Conservation (phyloP, 345 rosid genomes). For the Rhizophora mangle region DNA sequence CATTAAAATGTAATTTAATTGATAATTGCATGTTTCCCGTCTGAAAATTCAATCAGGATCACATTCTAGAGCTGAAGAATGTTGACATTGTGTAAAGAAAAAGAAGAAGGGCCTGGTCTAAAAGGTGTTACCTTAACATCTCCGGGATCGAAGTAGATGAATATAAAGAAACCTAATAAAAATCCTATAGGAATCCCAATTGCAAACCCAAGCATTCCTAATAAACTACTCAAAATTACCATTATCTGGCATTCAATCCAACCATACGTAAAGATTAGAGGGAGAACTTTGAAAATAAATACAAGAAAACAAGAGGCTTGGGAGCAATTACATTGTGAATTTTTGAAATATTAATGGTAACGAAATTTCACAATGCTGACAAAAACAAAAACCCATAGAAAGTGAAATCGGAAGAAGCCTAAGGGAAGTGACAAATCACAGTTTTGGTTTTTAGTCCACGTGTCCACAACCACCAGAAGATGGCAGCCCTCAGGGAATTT, state of each 20-base stretch:
- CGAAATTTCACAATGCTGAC: neutral
- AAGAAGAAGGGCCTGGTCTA: neutral
- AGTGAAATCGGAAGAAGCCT: slow-evolving; percentile 7
- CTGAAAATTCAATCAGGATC: too few species aligned
- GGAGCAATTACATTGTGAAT: too few species aligned
- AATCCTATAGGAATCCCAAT: slow-evolving; percentile 40
- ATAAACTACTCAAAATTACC: slow-evolving; percentile 33
- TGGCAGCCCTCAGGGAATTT: too few species aligned
- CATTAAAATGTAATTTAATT: too few species aligned
- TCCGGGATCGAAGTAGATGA: slow-evolving; percentile 24
- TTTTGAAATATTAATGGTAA: too few species aligned
- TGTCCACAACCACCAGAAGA: too few species aligned
- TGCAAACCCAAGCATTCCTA: slow-evolving; percentile 39
- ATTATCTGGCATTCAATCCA: slow-evolving; percentile 15
- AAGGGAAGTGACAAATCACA: too few species aligned
- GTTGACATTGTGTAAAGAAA: neutral
- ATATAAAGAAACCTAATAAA: slow-evolving; percentile 36
- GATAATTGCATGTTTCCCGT: too few species aligned
- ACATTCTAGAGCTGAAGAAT: neutral
- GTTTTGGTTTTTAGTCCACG: too few species aligned
- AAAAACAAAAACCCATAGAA: neutral
- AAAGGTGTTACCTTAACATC: slow-evolving; percentile 30
- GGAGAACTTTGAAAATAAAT: too few species aligned
- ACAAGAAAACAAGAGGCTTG: too few species aligned
- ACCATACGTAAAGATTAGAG: neutral